phyloP scores from a whole-genome alignment of 2,329 filamentous ascomycete species.

The Cladosporium sp. region DNA sequence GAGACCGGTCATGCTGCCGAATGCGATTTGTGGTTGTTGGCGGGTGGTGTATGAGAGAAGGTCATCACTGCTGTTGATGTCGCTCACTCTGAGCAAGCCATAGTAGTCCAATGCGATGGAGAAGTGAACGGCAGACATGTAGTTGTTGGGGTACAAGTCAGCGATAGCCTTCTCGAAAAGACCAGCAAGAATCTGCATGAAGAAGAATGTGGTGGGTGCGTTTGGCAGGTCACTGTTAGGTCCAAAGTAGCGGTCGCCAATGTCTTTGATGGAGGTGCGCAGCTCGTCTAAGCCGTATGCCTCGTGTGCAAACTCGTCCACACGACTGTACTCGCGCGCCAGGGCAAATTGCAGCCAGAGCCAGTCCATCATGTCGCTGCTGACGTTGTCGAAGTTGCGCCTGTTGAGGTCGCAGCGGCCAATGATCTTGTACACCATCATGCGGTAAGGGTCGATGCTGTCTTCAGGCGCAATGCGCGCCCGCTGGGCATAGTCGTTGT shows the following conservation, averaged over 20 bases:
- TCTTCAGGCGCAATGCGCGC: conserved; percentile 79
- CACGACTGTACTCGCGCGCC: conserved; percentile 57
- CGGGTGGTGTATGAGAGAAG: conserved; percentile 63
- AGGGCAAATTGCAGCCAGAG: conserved; percentile 63
- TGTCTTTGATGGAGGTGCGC: conserved; percentile 76
- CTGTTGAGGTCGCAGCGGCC: conserved; percentile 65
- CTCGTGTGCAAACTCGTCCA: conserved; percentile 59
- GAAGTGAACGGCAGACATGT: conserved; percentile 92
- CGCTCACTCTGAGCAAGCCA: conserved; percentile 79
- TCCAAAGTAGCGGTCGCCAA: conserved; percentile 86
- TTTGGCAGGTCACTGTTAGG: conserved; percentile 76
- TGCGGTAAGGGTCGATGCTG: conserved; percentile 87
- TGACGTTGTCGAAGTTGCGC: conserved; percentile 55
- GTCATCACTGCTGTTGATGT: conserved; percentile 71
- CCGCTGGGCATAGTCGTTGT: conserved; percentile 83
- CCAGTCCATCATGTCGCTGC: conserved; percentile 61
- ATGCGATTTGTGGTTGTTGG: conserved; percentile 79
- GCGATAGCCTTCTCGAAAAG: conserved; percentile 92
- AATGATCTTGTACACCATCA: conserved; percentile 97
- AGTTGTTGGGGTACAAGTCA: conserved; percentile 87
- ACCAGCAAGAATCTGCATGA: conserved; percentile 82
- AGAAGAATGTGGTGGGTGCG: conserved; percentile 86
- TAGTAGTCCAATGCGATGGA: conserved; percentile 86
- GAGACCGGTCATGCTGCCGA: conserved; percentile 86
- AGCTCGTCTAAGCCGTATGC: conserved; percentile 64